Conservation (phyloP, 2,329 filamentous ascomycete genomes). For the Drechmeria coniospora region DNA sequence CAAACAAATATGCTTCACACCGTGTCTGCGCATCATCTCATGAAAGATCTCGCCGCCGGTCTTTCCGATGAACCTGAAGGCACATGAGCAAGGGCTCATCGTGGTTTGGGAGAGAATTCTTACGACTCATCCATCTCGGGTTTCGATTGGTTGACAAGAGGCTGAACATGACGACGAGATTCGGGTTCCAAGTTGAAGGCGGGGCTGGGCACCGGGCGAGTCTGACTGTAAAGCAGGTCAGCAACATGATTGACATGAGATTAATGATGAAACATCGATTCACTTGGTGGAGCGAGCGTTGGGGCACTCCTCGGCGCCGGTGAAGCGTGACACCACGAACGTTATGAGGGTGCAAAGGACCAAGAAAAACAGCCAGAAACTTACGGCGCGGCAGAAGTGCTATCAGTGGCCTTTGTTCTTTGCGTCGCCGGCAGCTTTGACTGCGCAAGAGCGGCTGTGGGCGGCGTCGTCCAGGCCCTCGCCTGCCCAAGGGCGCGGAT, state of each 20-base stretch:
- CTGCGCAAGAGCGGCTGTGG: slow-evolving; percentile 17
- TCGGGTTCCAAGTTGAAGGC: slow-evolving; percentile 37
- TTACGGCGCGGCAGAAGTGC: slow-evolving; percentile 33
- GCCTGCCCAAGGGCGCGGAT: slow-evolving; percentile 25
- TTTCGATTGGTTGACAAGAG: slow-evolving; percentile 43
- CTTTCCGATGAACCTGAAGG: slow-evolving; percentile 69
- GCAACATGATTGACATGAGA: not conserved
- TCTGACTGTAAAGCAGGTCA: slow-evolving; percentile 17
- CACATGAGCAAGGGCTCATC: not conserved
- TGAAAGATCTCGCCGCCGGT: slow-evolving; percentile 95
- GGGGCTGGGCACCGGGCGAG: slow-evolving; percentile 46
- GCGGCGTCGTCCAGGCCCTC: slow-evolving; percentile 23
- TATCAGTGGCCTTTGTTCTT: slow-evolving; percentile 34
- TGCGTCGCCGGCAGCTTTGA: slow-evolving; percentile 25
- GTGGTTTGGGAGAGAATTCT: slow-evolving; percentile 23
- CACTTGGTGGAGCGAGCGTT: not conserved
- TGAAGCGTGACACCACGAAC: slow-evolving; percentile 1
- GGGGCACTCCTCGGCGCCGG: slow-evolving; percentile 2
- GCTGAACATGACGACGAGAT: slow-evolving; percentile 48
- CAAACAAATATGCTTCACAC: slow-evolving; percentile 88
- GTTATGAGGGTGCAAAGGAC: slow-evolving; percentile 3
- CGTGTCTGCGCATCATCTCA: slow-evolving; percentile 93
- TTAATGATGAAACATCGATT: slow-evolving; percentile 1
- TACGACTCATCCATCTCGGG: slow-evolving; percentile 70
- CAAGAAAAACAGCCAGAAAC: slow-evolving; percentile 19